These are phyloP conservation scores for Termitomyces sp. DNA, from an alignment of 768 basidiomycete species.

Conservation along the genomic window DNA sequence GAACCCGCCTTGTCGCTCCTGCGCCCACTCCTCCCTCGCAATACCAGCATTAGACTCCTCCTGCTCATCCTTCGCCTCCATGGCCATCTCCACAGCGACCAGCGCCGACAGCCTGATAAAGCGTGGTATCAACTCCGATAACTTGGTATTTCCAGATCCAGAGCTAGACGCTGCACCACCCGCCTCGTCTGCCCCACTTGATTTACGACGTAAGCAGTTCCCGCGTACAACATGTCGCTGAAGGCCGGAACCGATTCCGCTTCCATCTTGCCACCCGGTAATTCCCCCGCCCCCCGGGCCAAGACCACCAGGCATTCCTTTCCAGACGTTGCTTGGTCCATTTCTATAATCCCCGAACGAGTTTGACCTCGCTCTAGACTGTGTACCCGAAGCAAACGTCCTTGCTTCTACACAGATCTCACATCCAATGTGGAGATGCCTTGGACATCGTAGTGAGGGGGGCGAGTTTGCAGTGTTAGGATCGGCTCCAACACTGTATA, in stretches of 20 bases:
- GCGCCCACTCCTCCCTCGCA: slow-evolving; percentile 21
- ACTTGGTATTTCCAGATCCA: slow-evolving; percentile 50
- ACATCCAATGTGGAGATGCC: slow-evolving; percentile 71
- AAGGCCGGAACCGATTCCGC: slow-evolving; percentile 70
- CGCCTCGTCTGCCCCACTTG: slow-evolving; percentile 15
- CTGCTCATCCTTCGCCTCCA: slow-evolving; percentile 61
- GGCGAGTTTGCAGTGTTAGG: slow-evolving; percentile 60
- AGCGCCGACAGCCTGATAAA: slow-evolving; percentile 78
- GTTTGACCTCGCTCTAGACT: slow-evolving; percentile 21
- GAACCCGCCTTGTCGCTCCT: slow-evolving; percentile 7
- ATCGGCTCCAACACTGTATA: slow-evolving; percentile 63
- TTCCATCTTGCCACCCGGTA: slow-evolving; percentile 73
- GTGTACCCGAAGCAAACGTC: slow-evolving; percentile 24
- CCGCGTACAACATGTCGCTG: slow-evolving; percentile 53
- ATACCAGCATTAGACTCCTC: slow-evolving; percentile 27
- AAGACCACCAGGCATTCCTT: slow-evolving; percentile 28
- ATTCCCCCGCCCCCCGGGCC: slow-evolving; percentile 46
- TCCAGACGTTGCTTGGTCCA: slow-evolving; percentile 25
- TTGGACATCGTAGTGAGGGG: slow-evolving; percentile 62
- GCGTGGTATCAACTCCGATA: slow-evolving; percentile 62
- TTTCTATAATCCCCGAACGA: slow-evolving; percentile 15
- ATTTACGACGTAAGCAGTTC: slow-evolving; percentile 54
- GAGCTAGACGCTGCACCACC: slow-evolving; percentile 34
- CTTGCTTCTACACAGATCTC: slow-evolving; percentile 75
- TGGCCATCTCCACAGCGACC: slow-evolving; percentile 72